These are phyloP conservation scores for Solanum chilense DNA, from an alignment of 257 asterid species.

Conservation along the genomic window DNA sequence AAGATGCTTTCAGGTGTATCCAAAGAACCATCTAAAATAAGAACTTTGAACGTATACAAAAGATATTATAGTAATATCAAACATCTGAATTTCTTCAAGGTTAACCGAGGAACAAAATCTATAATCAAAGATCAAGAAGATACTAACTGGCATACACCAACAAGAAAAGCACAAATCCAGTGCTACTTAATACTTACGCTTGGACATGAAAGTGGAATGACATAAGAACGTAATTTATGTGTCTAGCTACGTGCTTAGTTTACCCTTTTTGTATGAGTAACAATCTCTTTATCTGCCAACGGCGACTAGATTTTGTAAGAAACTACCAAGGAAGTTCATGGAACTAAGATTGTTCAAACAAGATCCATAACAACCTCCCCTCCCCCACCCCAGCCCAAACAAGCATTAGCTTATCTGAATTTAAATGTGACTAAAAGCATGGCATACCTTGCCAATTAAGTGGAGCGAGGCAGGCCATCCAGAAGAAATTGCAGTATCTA, in stretches of 20 bases:
- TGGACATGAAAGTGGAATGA: not conserved
- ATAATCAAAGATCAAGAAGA: not conserved
- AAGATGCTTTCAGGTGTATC: not conserved
- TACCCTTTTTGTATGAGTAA: not conserved
- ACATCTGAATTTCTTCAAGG: not conserved
- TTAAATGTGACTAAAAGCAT: not conserved
- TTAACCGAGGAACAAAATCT: not conserved
- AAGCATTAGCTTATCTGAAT: not conserved
- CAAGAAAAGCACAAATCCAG: not conserved
- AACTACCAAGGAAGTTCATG: not conserved
- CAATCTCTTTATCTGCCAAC: not conserved
- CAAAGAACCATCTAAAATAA: not conserved
- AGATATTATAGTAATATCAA: not conserved
- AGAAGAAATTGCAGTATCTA: constrained; percentile 54
- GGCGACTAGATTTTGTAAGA: not conserved
- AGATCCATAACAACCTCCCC: not conserved
- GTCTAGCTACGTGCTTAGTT: not conserved
- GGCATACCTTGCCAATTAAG: constrained; percentile 86
- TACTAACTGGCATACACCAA: not conserved
- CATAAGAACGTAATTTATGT: not conserved
- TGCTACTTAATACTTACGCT: not conserved
- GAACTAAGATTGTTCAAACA: not conserved
- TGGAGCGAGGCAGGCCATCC: constrained; percentile 98
- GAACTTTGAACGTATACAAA: not conserved
- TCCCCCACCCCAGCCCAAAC: not conserved